These are phyloP conservation scores for Pilaira anomala DNA, from an alignment of 192 early-diverging fungal species.

Conservation along the genomic window DNA sequence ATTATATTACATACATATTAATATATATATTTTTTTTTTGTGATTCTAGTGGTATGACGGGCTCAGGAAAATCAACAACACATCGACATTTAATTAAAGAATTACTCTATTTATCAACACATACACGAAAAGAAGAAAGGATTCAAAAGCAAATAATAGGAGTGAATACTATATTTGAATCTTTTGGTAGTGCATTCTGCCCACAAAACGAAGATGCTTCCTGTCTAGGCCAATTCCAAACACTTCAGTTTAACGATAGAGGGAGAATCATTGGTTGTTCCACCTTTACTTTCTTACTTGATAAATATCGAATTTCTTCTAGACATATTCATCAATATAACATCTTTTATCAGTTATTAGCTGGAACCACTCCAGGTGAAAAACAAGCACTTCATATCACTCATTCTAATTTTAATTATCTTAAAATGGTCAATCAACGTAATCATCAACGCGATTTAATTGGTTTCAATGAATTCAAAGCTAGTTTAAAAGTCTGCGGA, in stretches of 20 bases:
- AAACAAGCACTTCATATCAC: slow-evolving; percentile 58
- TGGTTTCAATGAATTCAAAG: slow-evolving; percentile 63
- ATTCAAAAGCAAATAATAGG: slow-evolving; percentile 68
- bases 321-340: slow-evolving; percentile 65
- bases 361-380: slow-evolving; percentile 75
- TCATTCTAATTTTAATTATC: slow-evolving; percentile 53
- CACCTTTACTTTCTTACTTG: slow-evolving; percentile 65
- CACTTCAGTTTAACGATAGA: slow-evolving; percentile 86
- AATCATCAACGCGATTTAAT: slow-evolving; percentile 43
- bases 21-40: slow-evolving; percentile 41
- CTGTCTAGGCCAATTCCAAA: slow-evolving; percentile 76
- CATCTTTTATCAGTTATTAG: slow-evolving; percentile 82
- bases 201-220: slow-evolving; percentile 63
- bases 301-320: slow-evolving; percentile 57
- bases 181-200: slow-evolving; percentile 74
- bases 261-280: slow-evolving; percentile 84
- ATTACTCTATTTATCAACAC: slow-evolving; percentile 69
- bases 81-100: slow-evolving; percentile 70
- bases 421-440: slow-evolving; percentile 35
- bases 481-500: slow-evolving; percentile 58
- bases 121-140: slow-evolving; percentile 73
- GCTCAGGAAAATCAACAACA: slow-evolving; percentile 81
- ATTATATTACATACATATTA: not conserved
- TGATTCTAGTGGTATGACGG: slow-evolving; percentile 80
- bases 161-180: slow-evolving; percentile 69